Evolutionary conservation across 2,329 filamentous ascomycete genomes (phyloP).

Genomic region (Neonectria coccinea): DNA sequence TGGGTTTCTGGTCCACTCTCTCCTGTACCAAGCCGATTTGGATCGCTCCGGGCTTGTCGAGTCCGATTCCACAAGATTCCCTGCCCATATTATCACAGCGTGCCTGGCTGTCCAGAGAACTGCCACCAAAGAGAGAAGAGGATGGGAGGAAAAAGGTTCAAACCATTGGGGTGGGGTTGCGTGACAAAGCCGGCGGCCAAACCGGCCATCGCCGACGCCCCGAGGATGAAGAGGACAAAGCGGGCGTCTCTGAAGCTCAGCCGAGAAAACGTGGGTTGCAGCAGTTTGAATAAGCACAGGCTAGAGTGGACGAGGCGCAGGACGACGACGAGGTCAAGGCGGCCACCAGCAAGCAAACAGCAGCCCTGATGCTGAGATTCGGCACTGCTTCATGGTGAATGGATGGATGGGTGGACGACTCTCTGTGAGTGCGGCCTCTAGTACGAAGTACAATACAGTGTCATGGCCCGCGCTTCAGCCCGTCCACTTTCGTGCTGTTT

Average conservation of each 20-base stretch:
- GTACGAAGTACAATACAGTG: not conserved
- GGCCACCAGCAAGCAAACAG: not conserved
- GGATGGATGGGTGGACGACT: not conserved
- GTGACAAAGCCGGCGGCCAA: conserved; percentile 13
- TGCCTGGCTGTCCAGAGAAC: not conserved
- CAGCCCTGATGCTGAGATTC: not conserved
- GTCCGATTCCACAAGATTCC: conserved; percentile 5
- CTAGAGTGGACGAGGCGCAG: conserved; percentile 14
- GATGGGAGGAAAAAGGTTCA: conserved; percentile 19
- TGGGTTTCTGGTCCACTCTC: not conserved
- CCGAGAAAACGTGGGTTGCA: conserved; percentile 10
- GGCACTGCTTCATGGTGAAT: conserved; percentile 5
- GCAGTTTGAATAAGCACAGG: not conserved
- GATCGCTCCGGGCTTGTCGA: conserved; percentile 4
- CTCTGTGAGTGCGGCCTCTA: not conserved
- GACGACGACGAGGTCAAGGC: conserved; percentile 15
- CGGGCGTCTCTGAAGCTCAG: conserved; percentile 16
- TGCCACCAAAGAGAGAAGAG: not conserved
- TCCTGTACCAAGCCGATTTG: conserved; percentile 3
- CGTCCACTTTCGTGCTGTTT: conserved; percentile 16
- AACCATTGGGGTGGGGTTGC: conserved; percentile 18
- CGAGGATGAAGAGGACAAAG: conserved; percentile 21
- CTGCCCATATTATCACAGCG: conserved; percentile 8
- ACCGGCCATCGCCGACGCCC: conserved; percentile 27
- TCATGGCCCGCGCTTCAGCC: conserved; percentile 17